Percentiles rank a stretch among this genome's conserved stretches.
Conservation (phyloP, 129 eudicot species). For the Lactuca saligna region DNA sequence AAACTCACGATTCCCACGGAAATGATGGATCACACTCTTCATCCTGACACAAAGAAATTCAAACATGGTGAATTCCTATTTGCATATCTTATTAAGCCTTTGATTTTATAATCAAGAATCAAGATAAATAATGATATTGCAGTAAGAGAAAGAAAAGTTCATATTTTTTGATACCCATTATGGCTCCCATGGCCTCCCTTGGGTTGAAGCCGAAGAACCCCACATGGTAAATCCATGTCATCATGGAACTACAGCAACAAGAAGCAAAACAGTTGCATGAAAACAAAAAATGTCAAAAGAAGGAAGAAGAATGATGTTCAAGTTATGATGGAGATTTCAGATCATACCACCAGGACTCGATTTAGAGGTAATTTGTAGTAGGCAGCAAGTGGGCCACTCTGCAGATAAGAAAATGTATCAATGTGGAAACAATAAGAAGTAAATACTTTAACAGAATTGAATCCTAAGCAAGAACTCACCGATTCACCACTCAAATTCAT, state of each 20-base stretch:
- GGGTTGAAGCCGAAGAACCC: slow-evolving; percentile 81
- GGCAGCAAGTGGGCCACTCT: slow-evolving; percentile 90
- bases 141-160: background rate
- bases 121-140: background rate
- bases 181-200: slow-evolving; percentile 83
- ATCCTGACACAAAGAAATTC: slow-evolving; percentile 39
- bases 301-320: background rate
- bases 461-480: slow-evolving; percentile 41
- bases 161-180: slow-evolving; percentile 57
- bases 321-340: background rate
- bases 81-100: background rate
- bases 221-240: slow-evolving; percentile 90
- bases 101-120: no score
- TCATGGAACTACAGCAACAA: slow-evolving; percentile 63
- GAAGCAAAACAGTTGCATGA: slow-evolving; percentile 7
- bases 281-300: background rate
- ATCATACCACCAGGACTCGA: slow-evolving; percentile 79
- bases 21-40: slow-evolving; percentile 79
- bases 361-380: slow-evolving; percentile 88
- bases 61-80: background rate
- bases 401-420: slow-evolving; percentile 28
- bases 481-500: slow-evolving; percentile 95
- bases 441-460: background rate
- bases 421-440: background rate
- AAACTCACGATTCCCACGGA: slow-evolving; percentile 72